Base-by-base conservation (phyloP, 371 early-diverging fungal genomes). In the Gilbertella persicaria region DNA sequence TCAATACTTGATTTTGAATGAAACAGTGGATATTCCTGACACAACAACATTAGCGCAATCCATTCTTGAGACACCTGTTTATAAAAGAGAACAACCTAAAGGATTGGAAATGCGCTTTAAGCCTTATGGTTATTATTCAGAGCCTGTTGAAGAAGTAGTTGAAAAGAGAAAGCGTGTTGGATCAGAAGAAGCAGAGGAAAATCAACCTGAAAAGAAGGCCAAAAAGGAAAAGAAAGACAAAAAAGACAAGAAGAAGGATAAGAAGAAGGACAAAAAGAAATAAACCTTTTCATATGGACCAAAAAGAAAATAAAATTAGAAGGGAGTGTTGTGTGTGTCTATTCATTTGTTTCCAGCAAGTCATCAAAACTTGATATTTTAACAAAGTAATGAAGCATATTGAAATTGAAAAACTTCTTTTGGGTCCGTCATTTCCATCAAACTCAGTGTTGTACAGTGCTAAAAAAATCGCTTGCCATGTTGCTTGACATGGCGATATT, bases 61-160 rank as follows among this genome's bases (percentile, higher is more conserved):
- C 20, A 70, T 78, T 29, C 62, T 60, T 0, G 61, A 65, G 23
- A 58, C 38, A 57, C 72, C 78, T 16, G 45, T 69, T 20, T 55
- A 62, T 20, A 73, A 69, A 25, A 58, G 78, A 59, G 62, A 59
- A 49, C 78, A 78, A 36, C 78, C 78, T 17, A 65, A 69, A 50
- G 75, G 75, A 10, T 57, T 78, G 12, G 42, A 74, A 19, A 72
- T 78, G 78, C 60, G 75, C 26, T 74, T 71, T 37, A 70, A 63
- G 50, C 75, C 75, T 19, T 69, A 66, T 50, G 78, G 78, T 19
- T 78, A 69, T 43, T 68, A 68, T 49, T 70, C 71, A 13, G 17
- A 47, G 38, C n/a, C n/a, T n/a, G n/a, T n/a, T n/a, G 37, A 26
- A 37, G 44, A 50, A 33, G 45, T 61, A 58, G 39, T 35, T 40